Base-by-base conservation (phyloP, 495 filamentous ascomycete species). In the Penicillium nucicola region DNA sequence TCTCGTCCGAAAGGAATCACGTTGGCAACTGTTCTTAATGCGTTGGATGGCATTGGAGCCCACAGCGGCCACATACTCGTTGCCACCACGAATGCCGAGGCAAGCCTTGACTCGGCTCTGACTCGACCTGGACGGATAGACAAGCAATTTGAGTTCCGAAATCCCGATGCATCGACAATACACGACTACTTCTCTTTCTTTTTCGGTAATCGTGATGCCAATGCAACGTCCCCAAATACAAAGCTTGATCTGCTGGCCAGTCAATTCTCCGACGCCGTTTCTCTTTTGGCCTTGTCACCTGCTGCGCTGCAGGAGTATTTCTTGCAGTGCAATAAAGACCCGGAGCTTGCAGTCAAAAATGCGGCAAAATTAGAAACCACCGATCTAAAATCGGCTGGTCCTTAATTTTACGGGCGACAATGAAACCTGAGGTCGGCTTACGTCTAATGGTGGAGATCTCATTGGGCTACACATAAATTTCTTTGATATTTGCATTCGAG, bases 91-190 rank as follows among this genome's bases (percentile, higher is more conserved):
- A 49, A 42, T 30, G 28, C 14, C 20, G 42, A 25, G 5, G n/a
- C 36, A 42, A n/a, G 13, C 4, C 37, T 49, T 39, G 46, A 49
- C 28, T 3, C 23, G 13, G 46, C 46, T 14, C 36, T 49, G 37
- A 42, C 25, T 42, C 36, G 37, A 42, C 46, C 37, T 34, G 46
- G 46, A 2, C 37, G 46, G n/a, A 41, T 42, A 4, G 46, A 49
- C 46, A 31, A 33, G 33, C 17, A 39, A 42, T 42, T 33, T 15
- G 28, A 42, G 22, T 40, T 49, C 30, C 12, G 15, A 31, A 32
- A 41, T 14, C 28, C 46, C n/a, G 37, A 43, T 30, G n/a, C 37
- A 34, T 4, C 34, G 25, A 48, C 34, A 6, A 40, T 48, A 40
- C 8, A 28, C 17, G 18, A 18, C 2, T 38, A 48, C 17, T 41